Conservation (phyloP, 2,329 filamentous ascomycete species). For the Fusarium sp. region DNA sequence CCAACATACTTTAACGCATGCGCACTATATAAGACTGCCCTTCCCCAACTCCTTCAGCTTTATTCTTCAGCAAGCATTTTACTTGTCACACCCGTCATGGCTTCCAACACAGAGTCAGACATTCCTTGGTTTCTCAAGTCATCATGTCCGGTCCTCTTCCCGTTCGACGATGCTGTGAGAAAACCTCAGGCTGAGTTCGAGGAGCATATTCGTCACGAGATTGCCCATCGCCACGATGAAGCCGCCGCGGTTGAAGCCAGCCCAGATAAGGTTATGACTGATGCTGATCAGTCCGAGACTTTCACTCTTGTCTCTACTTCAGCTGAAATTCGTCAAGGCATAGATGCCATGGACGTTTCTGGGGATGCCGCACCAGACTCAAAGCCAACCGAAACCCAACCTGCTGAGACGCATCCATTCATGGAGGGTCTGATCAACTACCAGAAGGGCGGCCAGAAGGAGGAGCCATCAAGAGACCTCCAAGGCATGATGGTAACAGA, state of each 20-base stretch:
- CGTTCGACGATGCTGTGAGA: constrained; percentile 51
- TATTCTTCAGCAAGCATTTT: background rate
- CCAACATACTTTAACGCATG: background rate
- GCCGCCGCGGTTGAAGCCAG: background rate
- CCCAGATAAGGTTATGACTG: constrained; percentile 21
- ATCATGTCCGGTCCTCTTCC: constrained; percentile 53
- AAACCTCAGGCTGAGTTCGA: constrained; percentile 50
- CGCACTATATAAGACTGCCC: constrained; percentile 18
- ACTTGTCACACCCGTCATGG: constrained; percentile 29
- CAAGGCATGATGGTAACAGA: constrained; percentile 63
- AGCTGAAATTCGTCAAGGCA: constrained; percentile 37
- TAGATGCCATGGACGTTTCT: constrained; percentile 28
- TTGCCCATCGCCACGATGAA: constrained; percentile 33
- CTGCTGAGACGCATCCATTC: constrained; percentile 45
- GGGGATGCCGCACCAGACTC: background rate
- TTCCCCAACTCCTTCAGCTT: background rate
- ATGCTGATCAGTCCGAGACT: constrained; percentile 37
- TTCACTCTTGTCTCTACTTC: constrained; percentile 46
- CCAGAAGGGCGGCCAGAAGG: background rate
- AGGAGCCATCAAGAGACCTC: constrained; percentile 31
- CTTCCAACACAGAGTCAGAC: constrained; percentile 33
- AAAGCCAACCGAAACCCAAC: background rate
- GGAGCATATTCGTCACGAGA: constrained; percentile 45
- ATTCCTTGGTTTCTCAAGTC: constrained; percentile 55
- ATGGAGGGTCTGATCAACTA: constrained; percentile 50